Evolutionary conservation across 768 basidiomycete genomes (phyloP).

Genomic region (Clavulina sp.): DNA sequence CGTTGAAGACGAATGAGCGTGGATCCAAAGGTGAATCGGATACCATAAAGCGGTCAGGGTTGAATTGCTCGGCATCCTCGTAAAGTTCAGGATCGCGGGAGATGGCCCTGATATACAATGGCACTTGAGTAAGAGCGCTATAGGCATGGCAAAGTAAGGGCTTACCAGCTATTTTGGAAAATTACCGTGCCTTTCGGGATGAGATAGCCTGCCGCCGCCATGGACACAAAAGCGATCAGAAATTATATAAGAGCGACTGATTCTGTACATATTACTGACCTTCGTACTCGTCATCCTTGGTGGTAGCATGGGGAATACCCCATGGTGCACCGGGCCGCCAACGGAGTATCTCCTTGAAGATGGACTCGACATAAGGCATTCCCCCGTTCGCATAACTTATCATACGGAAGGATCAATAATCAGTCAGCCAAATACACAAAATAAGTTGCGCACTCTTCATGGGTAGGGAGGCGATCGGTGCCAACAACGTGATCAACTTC

Average conservation of each 20-base stretch:
- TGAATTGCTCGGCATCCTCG: background rate
- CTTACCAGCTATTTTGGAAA: background rate
- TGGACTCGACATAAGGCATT: conserved; percentile 23
- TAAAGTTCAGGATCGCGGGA: background rate
- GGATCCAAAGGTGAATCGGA: background rate
- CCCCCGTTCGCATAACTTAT: no score
- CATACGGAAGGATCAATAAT: no score
- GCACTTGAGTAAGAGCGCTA: background rate
- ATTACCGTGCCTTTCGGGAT: background rate
- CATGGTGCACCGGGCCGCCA: conserved; percentile 27
- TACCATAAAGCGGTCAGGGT: background rate
- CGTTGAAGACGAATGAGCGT: background rate
- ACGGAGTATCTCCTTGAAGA: conserved; percentile 19
- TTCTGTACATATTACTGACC: no score
- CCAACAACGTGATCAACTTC: conserved; percentile 22
- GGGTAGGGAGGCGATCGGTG: conserved; percentile 15
- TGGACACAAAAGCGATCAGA: no score
- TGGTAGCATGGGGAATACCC: conserved; percentile 15
- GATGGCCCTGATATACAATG: background rate
- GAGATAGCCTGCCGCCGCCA: no score
- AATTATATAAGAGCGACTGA: no score
- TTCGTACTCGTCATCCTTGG: background rate
- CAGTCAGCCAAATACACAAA: background rate
- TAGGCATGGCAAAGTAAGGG: no score
- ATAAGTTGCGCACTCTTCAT: conserved; percentile 18